phyloP scores from a whole-genome alignment of 169 alveolate genomes.

The Plasmodium chabaudi region DNA sequence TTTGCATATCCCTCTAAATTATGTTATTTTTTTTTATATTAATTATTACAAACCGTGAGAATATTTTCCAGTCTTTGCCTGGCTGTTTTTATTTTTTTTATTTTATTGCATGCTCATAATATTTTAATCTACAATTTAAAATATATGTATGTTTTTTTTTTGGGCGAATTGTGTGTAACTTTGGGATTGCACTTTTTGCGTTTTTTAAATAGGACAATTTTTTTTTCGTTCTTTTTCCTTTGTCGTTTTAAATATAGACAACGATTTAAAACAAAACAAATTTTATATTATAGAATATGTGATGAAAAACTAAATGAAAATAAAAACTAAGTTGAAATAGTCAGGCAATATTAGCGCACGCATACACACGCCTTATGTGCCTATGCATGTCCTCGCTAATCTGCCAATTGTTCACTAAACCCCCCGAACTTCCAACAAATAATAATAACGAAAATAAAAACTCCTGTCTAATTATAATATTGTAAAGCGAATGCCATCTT shows the following conservation, averaged over 20 bases:
- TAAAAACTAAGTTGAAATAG: constrained; percentile 10
- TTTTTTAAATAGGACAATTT: constrained; percentile 10
- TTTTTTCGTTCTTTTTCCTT: constrained; percentile 6
- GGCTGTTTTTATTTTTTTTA: constrained; percentile 32
- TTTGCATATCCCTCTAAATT: not conserved
- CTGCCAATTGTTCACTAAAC: too few relatives aligned
- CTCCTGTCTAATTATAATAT: too few relatives aligned
- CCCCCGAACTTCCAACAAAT: too few relatives aligned
- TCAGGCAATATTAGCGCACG: constrained; percentile 1
- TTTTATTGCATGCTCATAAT: constrained; percentile 46
- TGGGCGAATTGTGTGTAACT: not conserved
- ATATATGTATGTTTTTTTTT: constrained; percentile 32
- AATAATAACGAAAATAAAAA: too few relatives aligned
- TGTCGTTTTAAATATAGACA: not conserved
- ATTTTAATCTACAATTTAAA: constrained; percentile 27
- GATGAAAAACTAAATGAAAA: not conserved
- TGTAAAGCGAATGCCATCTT: too few relatives aligned
- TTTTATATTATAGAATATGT: constrained; percentile 5
- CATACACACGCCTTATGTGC: not conserved
- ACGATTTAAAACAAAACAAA: not conserved
- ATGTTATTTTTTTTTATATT: constrained; percentile 11
- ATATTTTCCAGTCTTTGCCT: constrained; percentile 17
- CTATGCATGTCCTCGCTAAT: too few relatives aligned
- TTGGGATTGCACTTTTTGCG: constrained; percentile 23
- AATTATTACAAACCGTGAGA: constrained; percentile 8